Evolutionary conservation across 2,329 filamentous ascomycete genomes (phyloP).

Genomic region (Neonectria neomacrospora): DNA sequence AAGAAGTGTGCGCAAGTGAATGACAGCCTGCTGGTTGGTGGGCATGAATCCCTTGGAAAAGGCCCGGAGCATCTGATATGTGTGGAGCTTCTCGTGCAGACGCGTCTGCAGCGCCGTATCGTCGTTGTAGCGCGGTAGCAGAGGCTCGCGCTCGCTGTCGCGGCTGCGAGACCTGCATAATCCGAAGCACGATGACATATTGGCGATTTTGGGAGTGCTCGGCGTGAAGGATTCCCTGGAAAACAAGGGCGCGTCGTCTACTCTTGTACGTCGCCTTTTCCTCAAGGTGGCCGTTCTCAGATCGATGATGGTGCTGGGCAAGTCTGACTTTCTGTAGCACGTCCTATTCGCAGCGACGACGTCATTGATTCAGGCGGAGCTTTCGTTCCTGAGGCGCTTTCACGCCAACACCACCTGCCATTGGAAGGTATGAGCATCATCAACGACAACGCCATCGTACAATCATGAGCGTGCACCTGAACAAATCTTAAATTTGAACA

Average conservation of each 20-base stretch:
- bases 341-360: constrained; percentile 6
- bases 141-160: constrained; percentile 76
- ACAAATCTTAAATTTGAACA: neutral
- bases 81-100: constrained; percentile 89
- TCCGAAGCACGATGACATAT: constrained; percentile 74
- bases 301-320: neutral
- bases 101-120: constrained; percentile 81
- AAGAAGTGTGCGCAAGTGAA: constrained; percentile 82
- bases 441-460: neutral
- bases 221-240: neutral
- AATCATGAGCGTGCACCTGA: no score
- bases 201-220: constrained; percentile 5
- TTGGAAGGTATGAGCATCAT: neutral
- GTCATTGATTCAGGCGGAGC: constrained; percentile 21
- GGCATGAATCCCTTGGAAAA: constrained; percentile 89
- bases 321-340: constrained; percentile 4
- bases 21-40: constrained; percentile 84
- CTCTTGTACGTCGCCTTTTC: neutral
- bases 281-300: no score
- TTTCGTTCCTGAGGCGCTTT: constrained; percentile 10
- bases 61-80: constrained; percentile 90
- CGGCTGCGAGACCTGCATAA: constrained; percentile 57
- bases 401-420: neutral
- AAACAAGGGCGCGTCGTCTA: neutral
- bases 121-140: constrained; percentile 85